Evolutionary conservation across 2,329 filamentous ascomycete genomes (phyloP), one percentile per base, ranked within the genome.

Genomic region (Talaromyces sp.): DNA sequence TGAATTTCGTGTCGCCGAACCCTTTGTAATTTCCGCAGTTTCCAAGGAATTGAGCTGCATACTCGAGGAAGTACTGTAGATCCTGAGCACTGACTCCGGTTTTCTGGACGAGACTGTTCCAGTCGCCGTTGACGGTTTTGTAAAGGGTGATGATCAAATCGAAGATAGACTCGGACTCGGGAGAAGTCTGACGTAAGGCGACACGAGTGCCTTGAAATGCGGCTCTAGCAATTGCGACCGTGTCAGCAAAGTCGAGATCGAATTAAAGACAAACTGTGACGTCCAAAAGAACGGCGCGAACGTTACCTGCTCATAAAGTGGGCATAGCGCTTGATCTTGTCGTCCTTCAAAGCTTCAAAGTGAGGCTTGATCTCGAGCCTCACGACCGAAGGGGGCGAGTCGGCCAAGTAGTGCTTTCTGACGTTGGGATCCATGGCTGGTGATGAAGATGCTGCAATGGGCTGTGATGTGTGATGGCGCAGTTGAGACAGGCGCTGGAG

Each of bases 341-440:
- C 70, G 60, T 79, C 73, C 41, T 75, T 75, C 51, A 81, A 69
- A 7, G 75, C 85, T 59, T 93, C 89, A 69, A 97, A 99, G 77
- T 97, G 93, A 72, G 91, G 90, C 78, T 91, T 91, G 74, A 97
- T 94, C 74, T 91, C 88, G 55, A 99, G 85, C 54, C 88, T 86
- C 61, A 97, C 93, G 60, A 97, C 86, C 54, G 88, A 89, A 0
- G 94, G 94, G 52, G 94, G 94, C 65, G 88, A 88, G 76, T 99
- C 94, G 53, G 94, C 92, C 63, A 96, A 83, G 75, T 96, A 97
- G 72, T 96, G 89, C 60, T 78, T 72, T 62, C 74, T 77, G 51
- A 71, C 69, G 55, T 71, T 72, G 53, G 69, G 68, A 66, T 79
- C 75, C 76, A 79, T 78, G 46, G 54, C 57, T 59, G 58, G 26